phyloP scores from a whole-genome alignment of 1,284 basidiomycete genomes.

The Coriolopsis trogii region DNA sequence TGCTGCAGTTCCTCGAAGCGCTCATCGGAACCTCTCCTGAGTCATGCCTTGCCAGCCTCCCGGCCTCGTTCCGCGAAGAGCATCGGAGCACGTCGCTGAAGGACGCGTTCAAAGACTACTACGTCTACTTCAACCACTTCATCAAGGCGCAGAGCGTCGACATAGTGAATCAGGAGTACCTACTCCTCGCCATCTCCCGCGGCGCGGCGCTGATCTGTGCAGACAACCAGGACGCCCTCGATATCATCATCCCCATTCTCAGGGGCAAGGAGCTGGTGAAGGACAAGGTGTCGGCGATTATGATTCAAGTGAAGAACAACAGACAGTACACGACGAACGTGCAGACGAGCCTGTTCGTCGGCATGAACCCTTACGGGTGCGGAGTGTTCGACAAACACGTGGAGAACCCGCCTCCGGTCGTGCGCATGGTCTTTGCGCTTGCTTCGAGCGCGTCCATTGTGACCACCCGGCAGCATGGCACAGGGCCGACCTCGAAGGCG shows the following conservation, averaged over 20 bases:
- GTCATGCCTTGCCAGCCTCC: not conserved
- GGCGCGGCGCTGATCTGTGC: conserved; percentile 34
- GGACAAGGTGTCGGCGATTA: conserved; percentile 26
- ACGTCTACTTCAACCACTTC: conserved; percentile 37
- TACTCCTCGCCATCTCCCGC: conserved; percentile 26
- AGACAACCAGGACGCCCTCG: conserved; percentile 26
- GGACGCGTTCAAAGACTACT: conserved; percentile 21
- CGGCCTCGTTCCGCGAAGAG: not conserved
- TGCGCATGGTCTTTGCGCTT: conserved; percentile 6
- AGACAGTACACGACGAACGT: not conserved
- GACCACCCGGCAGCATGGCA: not conserved
- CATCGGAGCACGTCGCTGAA: not conserved
- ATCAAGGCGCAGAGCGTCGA: conserved; percentile 29
- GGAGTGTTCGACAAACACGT: not conserved
- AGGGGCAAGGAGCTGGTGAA: not conserved
- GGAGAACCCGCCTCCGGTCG: not conserved
- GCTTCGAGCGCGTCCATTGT: not conserved
- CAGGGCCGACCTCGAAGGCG: not conserved
- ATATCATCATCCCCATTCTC: conserved; percentile 20
- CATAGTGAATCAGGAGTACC: conserved; percentile 24
- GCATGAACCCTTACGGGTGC: not conserved
- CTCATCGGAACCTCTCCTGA: not conserved
- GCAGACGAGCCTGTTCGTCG: not conserved
- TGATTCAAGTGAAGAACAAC: conserved; percentile 34
- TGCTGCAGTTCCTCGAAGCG: conserved; percentile 8